Conservation (phyloP, 2,329 filamentous ascomycete species). For the Curvularia sp. region DNA sequence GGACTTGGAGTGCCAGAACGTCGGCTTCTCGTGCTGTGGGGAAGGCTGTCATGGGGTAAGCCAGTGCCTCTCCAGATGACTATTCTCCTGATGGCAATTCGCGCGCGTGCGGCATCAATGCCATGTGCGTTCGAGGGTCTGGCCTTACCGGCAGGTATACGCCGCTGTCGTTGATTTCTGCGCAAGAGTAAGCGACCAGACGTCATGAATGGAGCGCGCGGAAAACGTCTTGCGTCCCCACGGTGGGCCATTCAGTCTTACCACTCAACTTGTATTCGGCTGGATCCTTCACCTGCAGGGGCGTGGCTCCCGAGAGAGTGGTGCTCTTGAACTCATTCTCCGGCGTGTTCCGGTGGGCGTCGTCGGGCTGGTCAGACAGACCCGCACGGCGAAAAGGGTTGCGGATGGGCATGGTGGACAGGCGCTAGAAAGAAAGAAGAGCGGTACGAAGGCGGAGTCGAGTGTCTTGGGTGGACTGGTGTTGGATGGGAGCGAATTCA, state of each 20-base stretch:
- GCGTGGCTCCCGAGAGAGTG: conserved; percentile 47
- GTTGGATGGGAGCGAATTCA: conserved; percentile 23
- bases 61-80: conserved; percentile 6
- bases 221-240: conserved; percentile 11
- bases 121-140: conserved; percentile 3
- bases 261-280: conserved; percentile 62
- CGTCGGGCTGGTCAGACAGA: conserved; percentile 43
- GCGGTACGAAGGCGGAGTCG: conserved; percentile 26
- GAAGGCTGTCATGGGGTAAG: conserved; percentile 62
- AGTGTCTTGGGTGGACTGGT: conserved; percentile 27
- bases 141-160: conserved; percentile 85
- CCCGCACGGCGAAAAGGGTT: conserved; percentile 51
- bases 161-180: conserved; percentile 95
- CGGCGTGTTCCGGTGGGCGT: conserved; percentile 39
- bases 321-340: conserved; percentile 45
- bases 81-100: conserved; percentile 8
- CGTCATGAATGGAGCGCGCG: conserved; percentile 11
- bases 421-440: conserved; percentile 21
- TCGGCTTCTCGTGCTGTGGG: conserved; percentile 85
- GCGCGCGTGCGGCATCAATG: neutral
- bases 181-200: conserved; percentile 37
- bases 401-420: conserved; percentile 49
- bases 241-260: conserved; percentile 39
- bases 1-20: conserved; percentile 70
- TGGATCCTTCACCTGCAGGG: conserved; percentile 54